Evolutionary conservation across 768 basidiomycete genomes (phyloP).

Genomic region (Mrakia gelida): DNA sequence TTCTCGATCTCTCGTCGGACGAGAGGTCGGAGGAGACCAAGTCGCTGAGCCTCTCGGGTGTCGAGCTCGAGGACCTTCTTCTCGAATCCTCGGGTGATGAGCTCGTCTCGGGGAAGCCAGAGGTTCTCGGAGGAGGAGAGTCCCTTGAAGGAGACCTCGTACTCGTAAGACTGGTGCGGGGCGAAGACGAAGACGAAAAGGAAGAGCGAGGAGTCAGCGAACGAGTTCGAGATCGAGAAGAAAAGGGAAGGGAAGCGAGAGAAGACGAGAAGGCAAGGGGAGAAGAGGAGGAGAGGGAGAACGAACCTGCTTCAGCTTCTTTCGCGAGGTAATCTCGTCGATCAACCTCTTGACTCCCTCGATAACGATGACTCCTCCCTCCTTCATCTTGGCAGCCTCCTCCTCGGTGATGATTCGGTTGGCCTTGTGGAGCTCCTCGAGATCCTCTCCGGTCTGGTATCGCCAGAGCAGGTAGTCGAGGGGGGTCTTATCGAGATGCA

Average conservation of each 20-base stretch:
- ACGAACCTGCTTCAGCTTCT: constrained; percentile 86
- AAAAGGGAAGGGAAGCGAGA: neutral
- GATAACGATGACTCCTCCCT: constrained; percentile 74
- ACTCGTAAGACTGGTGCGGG: constrained; percentile 70
- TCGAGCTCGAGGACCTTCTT: constrained; percentile 99
- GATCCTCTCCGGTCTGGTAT: constrained; percentile 98
- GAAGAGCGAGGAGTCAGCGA: neutral
- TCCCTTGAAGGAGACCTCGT: constrained; percentile 92
- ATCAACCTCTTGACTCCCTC: constrained; percentile 94
- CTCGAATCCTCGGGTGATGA: constrained; percentile 96
- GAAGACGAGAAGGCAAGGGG: neutral
- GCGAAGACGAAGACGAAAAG: neutral
- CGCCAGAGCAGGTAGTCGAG: constrained; percentile 99
- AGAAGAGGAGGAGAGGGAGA: neutral
- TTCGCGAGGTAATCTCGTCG: constrained; percentile 82
- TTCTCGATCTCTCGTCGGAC: constrained; percentile 99
- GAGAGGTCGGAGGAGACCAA: constrained; percentile 89
- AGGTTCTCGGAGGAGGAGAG: constrained; percentile 96
- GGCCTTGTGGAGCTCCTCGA: constrained; percentile 94
- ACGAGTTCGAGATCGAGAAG: neutral
- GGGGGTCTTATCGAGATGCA: constrained; percentile 97
- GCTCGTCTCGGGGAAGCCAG: constrained; percentile 93
- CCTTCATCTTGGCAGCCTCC: constrained; percentile 94
- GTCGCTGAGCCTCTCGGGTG: constrained; percentile 93
- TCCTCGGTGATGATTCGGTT: constrained; percentile 79